Evolutionary conservation across 192 early-diverging fungal species (phyloP).

Genomic region (Podila minutissima): DNA sequence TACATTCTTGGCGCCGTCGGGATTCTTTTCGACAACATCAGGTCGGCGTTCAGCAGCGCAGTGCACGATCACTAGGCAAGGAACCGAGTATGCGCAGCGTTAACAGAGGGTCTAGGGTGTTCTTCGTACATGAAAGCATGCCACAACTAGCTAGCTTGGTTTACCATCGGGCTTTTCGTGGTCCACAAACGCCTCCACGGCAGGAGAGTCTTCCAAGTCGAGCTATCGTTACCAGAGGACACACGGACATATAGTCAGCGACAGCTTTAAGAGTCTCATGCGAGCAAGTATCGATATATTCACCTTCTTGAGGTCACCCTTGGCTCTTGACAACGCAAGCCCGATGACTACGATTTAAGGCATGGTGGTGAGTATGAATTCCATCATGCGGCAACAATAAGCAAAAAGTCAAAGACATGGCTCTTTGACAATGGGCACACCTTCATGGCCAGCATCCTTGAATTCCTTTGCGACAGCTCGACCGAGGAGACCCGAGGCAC

Average conservation of each 20-base stretch:
- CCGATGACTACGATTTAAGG: slow-evolving; percentile 68
- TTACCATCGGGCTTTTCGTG: slow-evolving; percentile 66
- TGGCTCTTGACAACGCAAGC: slow-evolving; percentile 72
- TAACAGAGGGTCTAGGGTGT: not conserved
- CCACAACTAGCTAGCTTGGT: not conserved
- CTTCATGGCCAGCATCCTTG: slow-evolving; percentile 59
- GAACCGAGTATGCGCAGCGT: too few species aligned
- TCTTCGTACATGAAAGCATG: not conserved
- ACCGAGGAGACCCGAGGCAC: slow-evolving; percentile 86
- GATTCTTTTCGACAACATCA: slow-evolving; percentile 78
- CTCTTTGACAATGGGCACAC: slow-evolving; percentile 24
- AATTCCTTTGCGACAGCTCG: slow-evolving; percentile 73
- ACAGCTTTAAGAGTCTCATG: not conserved
- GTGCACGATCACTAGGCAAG: slow-evolving; percentile 71
- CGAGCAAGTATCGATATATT: not conserved
- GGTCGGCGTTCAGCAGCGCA: slow-evolving; percentile 90
- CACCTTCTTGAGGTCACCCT: slow-evolving; percentile 64
- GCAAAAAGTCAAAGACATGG: not conserved
- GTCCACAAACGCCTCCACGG: slow-evolving; percentile 62
- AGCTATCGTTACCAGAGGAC: slow-evolving; percentile 51
- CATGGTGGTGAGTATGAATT: not conserved
- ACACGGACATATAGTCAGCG: not conserved
- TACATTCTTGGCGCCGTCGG: slow-evolving; percentile 63
- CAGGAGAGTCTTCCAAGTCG: slow-evolving; percentile 69
- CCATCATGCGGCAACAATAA: not conserved